Conservation (phyloP, 345 rosid species). For the Populus euphratica region DNA sequence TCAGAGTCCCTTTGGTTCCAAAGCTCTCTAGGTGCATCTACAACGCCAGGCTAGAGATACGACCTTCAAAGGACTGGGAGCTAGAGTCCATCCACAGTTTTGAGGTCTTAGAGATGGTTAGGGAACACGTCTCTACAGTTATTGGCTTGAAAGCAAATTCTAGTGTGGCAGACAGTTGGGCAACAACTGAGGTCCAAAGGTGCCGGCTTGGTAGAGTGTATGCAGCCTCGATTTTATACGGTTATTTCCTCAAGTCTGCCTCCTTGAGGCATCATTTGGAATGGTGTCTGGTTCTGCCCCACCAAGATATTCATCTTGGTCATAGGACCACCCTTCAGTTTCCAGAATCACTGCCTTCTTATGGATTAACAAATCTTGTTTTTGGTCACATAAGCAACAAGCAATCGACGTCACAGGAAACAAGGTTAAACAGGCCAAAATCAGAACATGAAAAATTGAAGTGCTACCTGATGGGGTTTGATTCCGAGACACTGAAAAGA, state of each 20-base stretch:
- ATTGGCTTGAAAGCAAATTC: slow-evolving; percentile 71
- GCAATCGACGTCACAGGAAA: slow-evolving; percentile 17
- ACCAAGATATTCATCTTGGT: slow-evolving; percentile 21
- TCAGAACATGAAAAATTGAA: slow-evolving; percentile 38
- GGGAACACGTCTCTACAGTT: slow-evolving; percentile 64
- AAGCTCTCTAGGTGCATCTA: slow-evolving; percentile 78
- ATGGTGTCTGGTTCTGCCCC: slow-evolving; percentile 31
- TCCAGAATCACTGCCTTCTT: slow-evolving; percentile 32
- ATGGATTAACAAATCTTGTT: slow-evolving; percentile 35
- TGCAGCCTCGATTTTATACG: slow-evolving; percentile 66
- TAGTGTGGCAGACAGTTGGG: slow-evolving; percentile 82
- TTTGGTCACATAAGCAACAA: slow-evolving; percentile 31
- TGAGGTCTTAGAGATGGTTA: slow-evolving; percentile 69
- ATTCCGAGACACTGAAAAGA: slow-evolving; percentile 58
- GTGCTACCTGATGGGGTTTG: slow-evolving; percentile 63
- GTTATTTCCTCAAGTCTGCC: slow-evolving; percentile 83
- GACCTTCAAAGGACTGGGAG: slow-evolving; percentile 90
- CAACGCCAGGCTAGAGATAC: slow-evolving; percentile 81
- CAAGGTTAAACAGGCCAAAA: slow-evolving; percentile 25
- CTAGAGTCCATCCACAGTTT: slow-evolving; percentile 70
- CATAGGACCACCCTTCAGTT: slow-evolving; percentile 31
- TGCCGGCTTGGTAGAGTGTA: slow-evolving; percentile 51
- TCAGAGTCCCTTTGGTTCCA: slow-evolving; percentile 78
- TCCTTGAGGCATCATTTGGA: slow-evolving; percentile 68
- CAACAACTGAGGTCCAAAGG: slow-evolving; percentile 59